Evolutionary conservation across 768 basidiomycete genomes (phyloP).

Genomic region (Mrakia frigida): DNA sequence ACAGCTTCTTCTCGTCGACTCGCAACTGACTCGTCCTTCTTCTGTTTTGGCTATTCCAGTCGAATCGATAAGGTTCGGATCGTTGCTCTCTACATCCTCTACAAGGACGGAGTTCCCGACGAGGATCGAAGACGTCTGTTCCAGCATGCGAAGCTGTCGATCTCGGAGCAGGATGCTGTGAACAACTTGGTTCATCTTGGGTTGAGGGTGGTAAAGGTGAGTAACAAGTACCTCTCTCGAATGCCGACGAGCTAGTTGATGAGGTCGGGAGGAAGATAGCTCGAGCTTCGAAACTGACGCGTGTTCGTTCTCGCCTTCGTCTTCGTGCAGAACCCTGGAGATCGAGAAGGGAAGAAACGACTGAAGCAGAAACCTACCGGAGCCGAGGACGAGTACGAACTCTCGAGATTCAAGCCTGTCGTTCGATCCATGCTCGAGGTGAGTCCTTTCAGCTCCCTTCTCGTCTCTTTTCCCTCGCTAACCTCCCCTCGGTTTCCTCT

Average conservation of each 20-base stretch:
- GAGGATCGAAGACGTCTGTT: constrained; percentile 91
- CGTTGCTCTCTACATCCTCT: constrained; percentile 88
- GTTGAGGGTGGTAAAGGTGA: constrained; percentile 72
- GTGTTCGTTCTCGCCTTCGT: neutral
- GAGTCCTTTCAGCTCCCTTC: neutral
- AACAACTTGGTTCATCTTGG: constrained; percentile 81
- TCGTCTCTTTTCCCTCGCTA: neutral
- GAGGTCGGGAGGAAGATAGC: neutral
- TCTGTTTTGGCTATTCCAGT: constrained; percentile 42
- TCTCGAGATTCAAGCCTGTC: constrained; percentile 86
- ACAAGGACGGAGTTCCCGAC: constrained; percentile 95
- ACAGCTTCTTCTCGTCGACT: neutral
- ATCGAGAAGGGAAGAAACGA: constrained; percentile 73
- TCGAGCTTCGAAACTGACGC: neutral
- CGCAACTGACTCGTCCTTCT: neutral
- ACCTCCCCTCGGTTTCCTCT: neutral
- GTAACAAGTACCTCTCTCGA: neutral
- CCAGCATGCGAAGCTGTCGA: constrained; percentile 81
- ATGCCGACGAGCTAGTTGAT: no score
- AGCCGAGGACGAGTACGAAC: constrained; percentile 90
- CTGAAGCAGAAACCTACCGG: constrained; percentile 64
- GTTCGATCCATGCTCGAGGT: constrained; percentile 80
- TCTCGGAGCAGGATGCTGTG: constrained; percentile 88
- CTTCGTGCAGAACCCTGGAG: constrained; percentile 57
- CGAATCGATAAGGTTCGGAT: constrained; percentile 81